Evolutionary conservation across 2,329 filamentous ascomycete species (phyloP).

Genomic region (Chaetomium globosum): DNA sequence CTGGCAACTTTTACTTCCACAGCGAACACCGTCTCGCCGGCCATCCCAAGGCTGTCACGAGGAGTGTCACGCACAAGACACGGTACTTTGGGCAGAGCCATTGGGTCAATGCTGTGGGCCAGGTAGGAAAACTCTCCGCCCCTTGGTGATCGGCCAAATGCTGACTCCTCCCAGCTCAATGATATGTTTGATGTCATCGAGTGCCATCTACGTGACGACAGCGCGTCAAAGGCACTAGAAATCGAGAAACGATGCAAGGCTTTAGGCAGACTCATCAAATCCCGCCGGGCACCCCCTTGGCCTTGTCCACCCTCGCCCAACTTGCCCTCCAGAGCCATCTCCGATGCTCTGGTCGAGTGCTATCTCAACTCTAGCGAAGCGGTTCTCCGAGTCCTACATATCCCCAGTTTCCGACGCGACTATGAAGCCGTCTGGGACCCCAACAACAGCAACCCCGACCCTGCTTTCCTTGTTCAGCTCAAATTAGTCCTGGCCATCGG

Average conservation of each 20-base stretch:
- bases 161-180: slow-evolving; percentile 42
- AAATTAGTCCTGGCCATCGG: slow-evolving; percentile 63
- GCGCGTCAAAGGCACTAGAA: slow-evolving; percentile 41
- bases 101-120: slow-evolving; percentile 54
- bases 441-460: slow-evolving; percentile 38
- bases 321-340: slow-evolving; percentile 51
- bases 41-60: slow-evolving; percentile 42
- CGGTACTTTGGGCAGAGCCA: slow-evolving; percentile 61
- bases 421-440: slow-evolving; percentile 56
- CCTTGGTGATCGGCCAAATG: too few relatives aligned
- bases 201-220: slow-evolving; percentile 44
- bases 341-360: slow-evolving; percentile 51
- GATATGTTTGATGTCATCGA: slow-evolving; percentile 52
- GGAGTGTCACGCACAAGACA: slow-evolving; percentile 57
- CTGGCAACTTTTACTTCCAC: slow-evolving; percentile 50
- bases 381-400: slow-evolving; percentile 54
- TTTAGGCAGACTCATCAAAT: slow-evolving; percentile 57
- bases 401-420: slow-evolving; percentile 52
- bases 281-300: slow-evolving; percentile 52
- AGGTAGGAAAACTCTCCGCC: slow-evolving; percentile 45
- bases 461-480: slow-evolving; percentile 56
- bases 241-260: slow-evolving; percentile 55
- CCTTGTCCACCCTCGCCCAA: slow-evolving; percentile 47
- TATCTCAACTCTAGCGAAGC: slow-evolving; percentile 54
- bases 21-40: slow-evolving; percentile 43